Percentiles rank a stretch among this genome's conserved stretches.
Evolutionary conservation across 805 yeast species (phyloP).

Genomic region (Candida golubevii): DNA sequence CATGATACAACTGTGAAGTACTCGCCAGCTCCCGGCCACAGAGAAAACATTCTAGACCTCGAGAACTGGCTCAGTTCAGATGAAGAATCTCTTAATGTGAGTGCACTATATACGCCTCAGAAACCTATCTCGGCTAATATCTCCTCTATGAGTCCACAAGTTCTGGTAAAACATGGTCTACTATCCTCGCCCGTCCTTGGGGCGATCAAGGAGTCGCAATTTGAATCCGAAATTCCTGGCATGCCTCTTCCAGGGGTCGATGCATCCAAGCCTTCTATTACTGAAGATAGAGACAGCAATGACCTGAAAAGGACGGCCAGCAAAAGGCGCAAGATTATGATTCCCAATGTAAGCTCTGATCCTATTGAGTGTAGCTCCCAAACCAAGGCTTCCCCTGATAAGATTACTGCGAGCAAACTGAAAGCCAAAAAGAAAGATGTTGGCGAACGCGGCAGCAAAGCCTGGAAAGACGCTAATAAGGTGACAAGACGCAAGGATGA

Average conservation of each 20-base stretch:
- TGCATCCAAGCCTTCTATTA: background rate
- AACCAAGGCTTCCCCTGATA: constrained; percentile 7
- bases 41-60: constrained; percentile 11
- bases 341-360: background rate
- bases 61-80: constrained; percentile 19
- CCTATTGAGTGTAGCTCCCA: constrained; percentile 11
- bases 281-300: background rate
- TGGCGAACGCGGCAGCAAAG: constrained; percentile 19
- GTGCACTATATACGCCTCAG: background rate
- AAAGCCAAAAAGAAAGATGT: background rate
- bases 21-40: background rate
- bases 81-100: constrained; percentile 11
- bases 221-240: background rate
- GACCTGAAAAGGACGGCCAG: background rate
- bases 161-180: background rate
- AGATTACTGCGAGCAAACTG: constrained; percentile 1
- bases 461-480: constrained; percentile 33
- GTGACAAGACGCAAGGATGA: constrained; percentile 45
- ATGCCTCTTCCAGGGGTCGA: background rate
- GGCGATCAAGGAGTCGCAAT: background rate
- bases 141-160: background rate
- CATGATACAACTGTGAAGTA: no score
- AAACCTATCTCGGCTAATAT: background rate
- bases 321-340: background rate
- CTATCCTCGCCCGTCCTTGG: constrained; percentile 11